Base-by-base conservation (phyloP, 148 eudicot species). In the Selenicereus undatus region DNA sequence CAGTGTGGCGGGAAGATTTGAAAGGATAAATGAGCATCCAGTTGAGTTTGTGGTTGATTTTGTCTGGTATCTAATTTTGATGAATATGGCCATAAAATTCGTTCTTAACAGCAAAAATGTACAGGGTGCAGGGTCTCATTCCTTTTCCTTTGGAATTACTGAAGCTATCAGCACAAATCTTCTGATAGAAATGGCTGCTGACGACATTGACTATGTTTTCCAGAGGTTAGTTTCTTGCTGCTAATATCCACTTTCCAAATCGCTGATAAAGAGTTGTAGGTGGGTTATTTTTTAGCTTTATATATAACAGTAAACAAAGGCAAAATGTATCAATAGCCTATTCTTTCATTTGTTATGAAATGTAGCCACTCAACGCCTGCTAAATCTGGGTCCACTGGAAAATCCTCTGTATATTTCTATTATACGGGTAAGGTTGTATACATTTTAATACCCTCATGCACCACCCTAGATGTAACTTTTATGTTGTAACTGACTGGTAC, bases 11-110 rank as follows among this genome's bases (percentile, higher is more conserved):
- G 92, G 93, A 85, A 89, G 89, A 86, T 95, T 89, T 83, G 93
- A 93, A 69, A 85, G 98, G 84, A 95, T 95, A 79, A 95, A 95
- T 78, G 91, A 95, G 85, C 97, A 95, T 86, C 97, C 99, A 87
- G 97, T 95, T 89, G 91, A 77, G 96, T 87, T 76, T 71, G 80
- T 52, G 76, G 5, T 42, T 12, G n/a, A 36, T 9, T 81, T 7
- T 17, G 21, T 60, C 76, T 79, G 30, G 20, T 70, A 64, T 74
- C 32, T 35, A 1, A 17, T 13, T 36, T 66, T 4, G 32, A 62
- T n/a, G 32, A 48, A 27, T 48, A 27, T n/a, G 26, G 12, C 45
- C 29, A 58, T 48, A 14, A 45, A 29, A 3, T 27, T 71, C 42
- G 58, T 71, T 43, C 58, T 79, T 76, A 71, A 74, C 66, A 81